Base-by-base conservation (phyloP, 352 stramenopile species). In the Globisporangium solare region DNA sequence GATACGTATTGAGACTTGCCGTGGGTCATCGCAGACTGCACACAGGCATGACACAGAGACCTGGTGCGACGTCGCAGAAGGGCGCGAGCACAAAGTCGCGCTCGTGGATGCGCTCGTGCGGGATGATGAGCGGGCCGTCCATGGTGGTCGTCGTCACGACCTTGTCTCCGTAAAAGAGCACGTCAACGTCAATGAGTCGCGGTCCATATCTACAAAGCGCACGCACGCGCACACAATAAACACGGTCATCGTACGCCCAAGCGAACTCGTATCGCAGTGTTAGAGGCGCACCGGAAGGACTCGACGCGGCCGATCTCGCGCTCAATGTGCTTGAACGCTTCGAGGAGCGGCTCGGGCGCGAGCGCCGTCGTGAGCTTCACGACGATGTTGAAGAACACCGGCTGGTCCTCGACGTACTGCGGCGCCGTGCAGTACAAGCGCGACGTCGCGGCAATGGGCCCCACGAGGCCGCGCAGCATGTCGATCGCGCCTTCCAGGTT, bases 1-100 rank as follows among this genome's bases (percentile, higher is more conserved):
- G 8, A n/a, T 27, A 17, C 10, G 4, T 14, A 20, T 46, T 46
- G 40, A 47, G 40, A 51, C 6, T 8, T 8, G 46, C 2, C 24
- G 35, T 12, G 17, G 14, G 2, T 32, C 8, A 4, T 2, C 24
- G 24, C 24, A 27, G 2, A 27, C 2, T 27, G 2, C 5, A 27
- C 5, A 27, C 5, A 27, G 24, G 24, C 24, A 27, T 27, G 24
- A 27, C 24, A 39, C 6, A n/a, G 24, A 17, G 14, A 72, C 77
- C 69, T 17, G 82, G 73, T n/a, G 78, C 79, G 47, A 99, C 72
- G 71, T 99, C 96, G 31, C 70, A 84, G 63, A 99, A 77, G 6
- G 97, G 97, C 51, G 83, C 81, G 58, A 99, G 79, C 37, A 99
- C 97, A 83, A 99, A 99, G 57, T 98, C 95, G 50, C 97, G 76